phyloP scores from a whole-genome alignment of 495 filamentous ascomycete species.

The Aspergillus sclerotiicarbonarius region DNA sequence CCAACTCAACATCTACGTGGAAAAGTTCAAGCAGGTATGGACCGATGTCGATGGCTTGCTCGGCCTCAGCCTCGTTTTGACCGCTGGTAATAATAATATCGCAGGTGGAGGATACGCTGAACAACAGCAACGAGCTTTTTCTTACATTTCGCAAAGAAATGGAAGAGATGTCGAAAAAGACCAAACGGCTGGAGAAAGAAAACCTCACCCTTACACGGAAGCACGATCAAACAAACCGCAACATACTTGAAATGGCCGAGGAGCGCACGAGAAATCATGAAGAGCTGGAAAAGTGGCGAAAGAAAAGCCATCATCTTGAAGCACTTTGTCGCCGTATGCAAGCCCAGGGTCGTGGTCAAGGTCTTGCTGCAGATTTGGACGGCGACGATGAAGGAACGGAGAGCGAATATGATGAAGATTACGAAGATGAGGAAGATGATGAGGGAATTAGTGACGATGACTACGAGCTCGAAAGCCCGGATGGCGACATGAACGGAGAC shows the following conservation, averaged over 20 bases:
- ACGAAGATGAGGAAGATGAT: conserved; percentile 78
- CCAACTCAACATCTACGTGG: conserved; percentile 97
- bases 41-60: conserved; percentile 6
- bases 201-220: conserved; percentile 89
- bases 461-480: conserved; percentile 61
- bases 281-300: conserved; percentile 75
- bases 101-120: conserved; percentile 97
- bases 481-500: conserved; percentile 32
- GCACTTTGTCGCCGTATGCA: conserved; percentile 93
- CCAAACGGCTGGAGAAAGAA: conserved; percentile 94
- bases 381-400: conserved; percentile 71
- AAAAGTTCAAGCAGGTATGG: conserved; percentile 99
- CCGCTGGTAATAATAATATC: conserved; percentile 24
- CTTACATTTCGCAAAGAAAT: conserved; percentile 98
- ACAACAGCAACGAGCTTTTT: conserved; percentile 98
- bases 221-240: conserved; percentile 88
- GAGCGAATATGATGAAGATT: conserved; percentile 67
- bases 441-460: conserved; percentile 64
- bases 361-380: conserved; percentile 55
- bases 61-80: conserved; percentile 8
- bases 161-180: conserved; percentile 99
- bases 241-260: conserved; percentile 97
- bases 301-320: conserved; percentile 90
- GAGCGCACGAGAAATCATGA: conserved; percentile 80
- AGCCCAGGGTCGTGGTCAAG: conserved; percentile 76